Evolutionary conservation across 1,284 basidiomycete species (phyloP).

Genomic region (Sporisorium reilianum): DNA sequence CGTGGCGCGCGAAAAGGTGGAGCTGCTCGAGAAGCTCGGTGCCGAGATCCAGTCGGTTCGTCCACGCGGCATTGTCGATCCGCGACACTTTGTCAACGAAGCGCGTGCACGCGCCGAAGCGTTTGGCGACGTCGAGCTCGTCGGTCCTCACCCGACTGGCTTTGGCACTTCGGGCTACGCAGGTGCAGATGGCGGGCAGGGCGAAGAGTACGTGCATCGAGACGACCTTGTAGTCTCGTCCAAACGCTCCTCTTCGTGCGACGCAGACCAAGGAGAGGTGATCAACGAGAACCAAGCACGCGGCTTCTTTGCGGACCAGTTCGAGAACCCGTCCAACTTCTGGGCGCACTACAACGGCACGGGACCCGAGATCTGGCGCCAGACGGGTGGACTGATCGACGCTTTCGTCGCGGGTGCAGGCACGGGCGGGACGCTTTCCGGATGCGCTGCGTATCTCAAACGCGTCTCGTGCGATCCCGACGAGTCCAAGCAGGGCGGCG

Average conservation of each 20-base stretch:
- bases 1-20: slow-evolving; percentile 88
- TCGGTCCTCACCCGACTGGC: slow-evolving; percentile 46
- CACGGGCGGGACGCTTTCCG: slow-evolving; percentile 95
- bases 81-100: slow-evolving; percentile 68
- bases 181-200: slow-evolving; percentile 27
- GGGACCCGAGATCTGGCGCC: slow-evolving; percentile 94
- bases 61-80: slow-evolving; percentile 67
- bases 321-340: slow-evolving; percentile 87
- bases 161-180: slow-evolving; percentile 29
- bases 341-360: slow-evolving; percentile 89
- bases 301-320: slow-evolving; percentile 84
- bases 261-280: slow-evolving; percentile 20
- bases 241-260: slow-evolving; percentile 14
- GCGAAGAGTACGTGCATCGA: slow-evolving; percentile 34
- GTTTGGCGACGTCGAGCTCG: slow-evolving; percentile 55
- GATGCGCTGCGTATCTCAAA: slow-evolving; percentile 82
- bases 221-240: slow-evolving; percentile 56
- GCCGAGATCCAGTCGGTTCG: slow-evolving; percentile 81
- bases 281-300: slow-evolving; percentile 49
- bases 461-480: slow-evolving; percentile 61
- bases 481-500: slow-evolving; percentile 28
- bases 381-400: slow-evolving; percentile 83
- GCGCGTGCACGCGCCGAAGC: slow-evolving; percentile 57
- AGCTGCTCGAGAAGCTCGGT: slow-evolving; percentile 84
- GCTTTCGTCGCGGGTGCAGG: slow-evolving; percentile 96